phyloP scores from a whole-genome alignment of 2,329 filamentous ascomycete species.

The Ophiocordyceps camponoti-leonardi region DNA sequence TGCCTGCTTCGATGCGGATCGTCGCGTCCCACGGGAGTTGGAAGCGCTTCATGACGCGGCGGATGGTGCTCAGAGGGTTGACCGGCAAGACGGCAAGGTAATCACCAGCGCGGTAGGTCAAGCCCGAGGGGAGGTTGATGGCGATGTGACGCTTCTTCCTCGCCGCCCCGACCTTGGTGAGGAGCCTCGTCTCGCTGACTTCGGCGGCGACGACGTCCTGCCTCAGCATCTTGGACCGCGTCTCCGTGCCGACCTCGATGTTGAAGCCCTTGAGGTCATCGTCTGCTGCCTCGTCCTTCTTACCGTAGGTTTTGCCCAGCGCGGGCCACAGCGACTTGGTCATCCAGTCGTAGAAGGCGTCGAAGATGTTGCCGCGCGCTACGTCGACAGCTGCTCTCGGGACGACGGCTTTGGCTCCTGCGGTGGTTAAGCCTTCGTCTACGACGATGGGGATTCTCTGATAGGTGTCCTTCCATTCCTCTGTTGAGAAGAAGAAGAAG shows the following conservation, averaged over 20 bases:
- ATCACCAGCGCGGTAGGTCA: slow-evolving; percentile 55
- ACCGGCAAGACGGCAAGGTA: slow-evolving; percentile 60
- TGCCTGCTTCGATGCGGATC: slow-evolving; percentile 38
- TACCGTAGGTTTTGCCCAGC: slow-evolving; percentile 26
- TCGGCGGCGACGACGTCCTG: slow-evolving; percentile 45
- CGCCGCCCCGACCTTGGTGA: slow-evolving; percentile 31
- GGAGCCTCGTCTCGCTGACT: slow-evolving; percentile 32
- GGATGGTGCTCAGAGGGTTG: slow-evolving; percentile 45
- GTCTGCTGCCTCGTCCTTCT: slow-evolving; percentile 8
- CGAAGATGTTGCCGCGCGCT: slow-evolving; percentile 47
- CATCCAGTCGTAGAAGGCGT: slow-evolving; percentile 50
- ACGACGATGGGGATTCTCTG: slow-evolving; percentile 49
- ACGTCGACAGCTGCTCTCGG: slow-evolving; percentile 42
- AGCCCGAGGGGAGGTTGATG: slow-evolving; percentile 47
- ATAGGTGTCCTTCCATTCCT: slow-evolving; percentile 44
- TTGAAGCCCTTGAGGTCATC: slow-evolving; percentile 9
- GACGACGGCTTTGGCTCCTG: slow-evolving; percentile 16
- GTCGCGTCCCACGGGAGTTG: slow-evolving; percentile 51
- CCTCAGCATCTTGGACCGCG: slow-evolving; percentile 39
- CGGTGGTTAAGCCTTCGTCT: slow-evolving; percentile 29
- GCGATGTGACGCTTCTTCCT: slow-evolving; percentile 43
- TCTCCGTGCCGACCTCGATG: slow-evolving; percentile 31
- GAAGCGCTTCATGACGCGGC: slow-evolving; percentile 48
- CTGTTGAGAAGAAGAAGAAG: not conserved
- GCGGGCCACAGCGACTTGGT: slow-evolving; percentile 35